Conservation (phyloP, 2,329 filamentous ascomycete genomes). For the Alternaria novae-zelandiae region DNA sequence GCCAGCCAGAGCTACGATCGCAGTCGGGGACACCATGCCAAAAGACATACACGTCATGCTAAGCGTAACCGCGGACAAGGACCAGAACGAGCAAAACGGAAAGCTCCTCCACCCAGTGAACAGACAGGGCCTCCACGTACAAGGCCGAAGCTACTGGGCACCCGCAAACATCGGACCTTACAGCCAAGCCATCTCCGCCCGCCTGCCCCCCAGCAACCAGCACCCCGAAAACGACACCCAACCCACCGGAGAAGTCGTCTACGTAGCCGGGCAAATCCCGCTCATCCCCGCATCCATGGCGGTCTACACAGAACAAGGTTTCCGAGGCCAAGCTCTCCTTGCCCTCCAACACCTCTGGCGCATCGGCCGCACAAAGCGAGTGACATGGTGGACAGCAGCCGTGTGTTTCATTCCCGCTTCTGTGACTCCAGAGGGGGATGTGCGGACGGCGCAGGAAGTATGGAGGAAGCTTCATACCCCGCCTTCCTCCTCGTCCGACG, state of each 20-base stretch:
- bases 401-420: conserved; percentile 59
- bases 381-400: conserved; percentile 76
- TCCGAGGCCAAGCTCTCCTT: conserved; percentile 68
- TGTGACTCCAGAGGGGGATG: conserved; percentile 24
- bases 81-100: conserved; percentile 27
- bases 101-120: background rate
- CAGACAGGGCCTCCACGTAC: conserved; percentile 76
- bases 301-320: conserved; percentile 52
- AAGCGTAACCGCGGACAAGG: conserved; percentile 54
- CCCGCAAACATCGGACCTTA: conserved; percentile 98
- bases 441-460: conserved; percentile 47
- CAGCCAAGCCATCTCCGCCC: conserved; percentile 79
- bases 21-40: conserved; percentile 73
- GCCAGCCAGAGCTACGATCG: conserved; percentile 82
- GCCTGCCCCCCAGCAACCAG: conserved; percentile 37
- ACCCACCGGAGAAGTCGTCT: conserved; percentile 54
- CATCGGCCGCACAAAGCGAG: conserved; percentile 73
- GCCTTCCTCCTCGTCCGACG: background rate
- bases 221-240: conserved; percentile 15
- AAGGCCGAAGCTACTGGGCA: conserved; percentile 94
- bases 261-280: conserved; percentile 90
- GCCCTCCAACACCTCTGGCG: conserved; percentile 90
- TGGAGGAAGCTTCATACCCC: conserved; percentile 51
- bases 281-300: conserved; percentile 81
- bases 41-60: conserved; percentile 65